Conservation (phyloP, 192 early-diverging fungal genomes). For the Backusella westeae region DNA sequence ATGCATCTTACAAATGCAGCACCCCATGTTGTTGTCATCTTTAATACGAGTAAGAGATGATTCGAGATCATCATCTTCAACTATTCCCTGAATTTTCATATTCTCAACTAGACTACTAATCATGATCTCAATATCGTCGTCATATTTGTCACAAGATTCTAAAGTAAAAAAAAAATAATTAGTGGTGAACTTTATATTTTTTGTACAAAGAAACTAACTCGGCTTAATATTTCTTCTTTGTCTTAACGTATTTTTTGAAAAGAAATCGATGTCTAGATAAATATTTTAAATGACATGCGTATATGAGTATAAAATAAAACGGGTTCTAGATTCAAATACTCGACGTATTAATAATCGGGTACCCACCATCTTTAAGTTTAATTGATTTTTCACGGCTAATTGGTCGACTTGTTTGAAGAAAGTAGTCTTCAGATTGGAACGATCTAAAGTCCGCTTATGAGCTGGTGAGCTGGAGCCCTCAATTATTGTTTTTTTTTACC, state of each 20-base stretch:
- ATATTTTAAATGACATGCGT: neutral
- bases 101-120: neutral
- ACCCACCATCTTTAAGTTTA: neutral
- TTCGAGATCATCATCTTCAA: neutral
- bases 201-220: neutral
- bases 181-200: neutral
- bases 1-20: neutral
- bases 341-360: neutral
- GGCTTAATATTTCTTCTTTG: neutral
- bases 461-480: neutral
- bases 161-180: neutral
- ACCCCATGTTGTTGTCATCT: conserved; percentile 13
- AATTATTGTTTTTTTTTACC: neutral
- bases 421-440: neutral
- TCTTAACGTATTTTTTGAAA: neutral
- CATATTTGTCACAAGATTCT: neutral
- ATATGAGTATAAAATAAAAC: neutral
- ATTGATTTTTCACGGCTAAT: neutral
- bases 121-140: neutral
- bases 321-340: neutral
- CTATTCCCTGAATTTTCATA: neutral
- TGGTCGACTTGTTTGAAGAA: neutral
- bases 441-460: neutral
- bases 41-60: conserved; percentile 2
- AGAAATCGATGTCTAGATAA: neutral